Percentiles rank a stretch among this genome's conserved stretches.
phyloP scores from a whole-genome alignment of 2,329 filamentous ascomycete genomes.

The Trichoderma endophyticum region DNA sequence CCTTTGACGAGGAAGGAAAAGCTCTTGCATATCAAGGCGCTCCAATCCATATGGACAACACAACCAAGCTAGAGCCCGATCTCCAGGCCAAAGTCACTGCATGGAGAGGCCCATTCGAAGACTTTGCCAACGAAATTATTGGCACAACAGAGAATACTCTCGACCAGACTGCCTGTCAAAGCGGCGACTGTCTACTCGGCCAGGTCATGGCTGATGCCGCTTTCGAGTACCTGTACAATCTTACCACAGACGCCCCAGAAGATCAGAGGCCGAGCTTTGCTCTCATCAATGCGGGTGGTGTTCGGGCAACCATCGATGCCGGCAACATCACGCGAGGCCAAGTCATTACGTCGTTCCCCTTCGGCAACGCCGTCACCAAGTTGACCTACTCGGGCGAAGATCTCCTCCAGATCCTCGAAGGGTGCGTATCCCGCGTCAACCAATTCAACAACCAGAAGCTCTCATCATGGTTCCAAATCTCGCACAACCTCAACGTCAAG shows the following conservation, averaged over 20 bases:
- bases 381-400: conserved; percentile 50
- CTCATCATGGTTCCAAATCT: conserved; percentile 60
- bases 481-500: conserved; percentile 51
- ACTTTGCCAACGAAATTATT: conserved; percentile 55
- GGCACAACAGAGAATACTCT: conserved; percentile 53
- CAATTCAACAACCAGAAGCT: conserved; percentile 51
- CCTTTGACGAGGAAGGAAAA: conserved; percentile 58
- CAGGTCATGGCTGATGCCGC: conserved; percentile 58
- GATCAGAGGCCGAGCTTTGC: conserved; percentile 49
- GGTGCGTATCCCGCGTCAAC: conserved; percentile 53
- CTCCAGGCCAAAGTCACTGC: conserved; percentile 56
- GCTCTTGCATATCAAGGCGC: conserved; percentile 61
- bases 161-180: conserved; percentile 57
- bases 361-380: conserved; percentile 62
- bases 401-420: conserved; percentile 58
- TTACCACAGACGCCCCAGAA: conserved; percentile 30
- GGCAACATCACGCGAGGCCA: conserved; percentile 62
- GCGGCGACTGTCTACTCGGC: conserved; percentile 56
- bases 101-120: conserved; percentile 61
- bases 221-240: conserved; percentile 55
- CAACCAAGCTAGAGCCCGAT: conserved; percentile 52
- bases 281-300: conserved; percentile 61
- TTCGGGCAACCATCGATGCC: conserved; percentile 60
- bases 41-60: conserved; percentile 62
- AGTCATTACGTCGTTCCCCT: conserved; percentile 63